Base-by-base conservation (phyloP, 108 stramenopile species). In the Cyclotella sp. region DNA sequence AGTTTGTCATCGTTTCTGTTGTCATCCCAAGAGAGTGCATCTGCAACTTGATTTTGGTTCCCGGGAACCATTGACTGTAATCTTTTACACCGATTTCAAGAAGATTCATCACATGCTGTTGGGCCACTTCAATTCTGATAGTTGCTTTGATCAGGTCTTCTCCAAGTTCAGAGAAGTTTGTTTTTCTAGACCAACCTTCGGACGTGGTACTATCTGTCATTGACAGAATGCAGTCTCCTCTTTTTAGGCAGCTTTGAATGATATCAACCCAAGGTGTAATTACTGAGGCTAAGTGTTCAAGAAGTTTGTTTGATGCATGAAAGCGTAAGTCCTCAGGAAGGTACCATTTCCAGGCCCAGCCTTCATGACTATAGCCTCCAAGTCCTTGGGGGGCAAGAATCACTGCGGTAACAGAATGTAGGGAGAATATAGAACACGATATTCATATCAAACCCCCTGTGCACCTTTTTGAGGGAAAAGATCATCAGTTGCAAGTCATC, bases 301-400 rank as follows among this genome's bases (percentile, higher is more conserved):
- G n/a, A n/a, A n/a, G n/a, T n/a, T n/a, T 68, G 63, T 76, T 67
- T 5, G 77, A 52, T 0, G 70, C 77, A 1, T 70, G 12, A 29
- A 72, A 73, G n/a, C 28, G 44, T 5, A 72, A 40, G 1, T 78
- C 27, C 5, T 11, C 0, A 1, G 60, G 61, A n/a, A n/a, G n/a
- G n/a, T n/a, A n/a, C n/a, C n/a, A n/a, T n/a, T n/a, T n/a, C n/a
- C n/a, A n/a, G n/a, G n/a, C n/a, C n/a, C n/a, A n/a, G n/a, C n/a
- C n/a, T n/a, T n/a, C n/a, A n/a, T n/a, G n/a, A n/a, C n/a, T n/a
- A n/a, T n/a, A n/a, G n/a, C n/a, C n/a, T n/a, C n/a, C n/a, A n/a
- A n/a, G n/a, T n/a, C n/a, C n/a, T n/a, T 27, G 72, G 43, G 6
- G 69, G 76, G 55, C 76, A 77, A 19, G 76, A 34, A 53, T 77